phyloP scores from a whole-genome alignment of 2,329 filamentous ascomycete species.

The Endothia cerciana region DNA sequence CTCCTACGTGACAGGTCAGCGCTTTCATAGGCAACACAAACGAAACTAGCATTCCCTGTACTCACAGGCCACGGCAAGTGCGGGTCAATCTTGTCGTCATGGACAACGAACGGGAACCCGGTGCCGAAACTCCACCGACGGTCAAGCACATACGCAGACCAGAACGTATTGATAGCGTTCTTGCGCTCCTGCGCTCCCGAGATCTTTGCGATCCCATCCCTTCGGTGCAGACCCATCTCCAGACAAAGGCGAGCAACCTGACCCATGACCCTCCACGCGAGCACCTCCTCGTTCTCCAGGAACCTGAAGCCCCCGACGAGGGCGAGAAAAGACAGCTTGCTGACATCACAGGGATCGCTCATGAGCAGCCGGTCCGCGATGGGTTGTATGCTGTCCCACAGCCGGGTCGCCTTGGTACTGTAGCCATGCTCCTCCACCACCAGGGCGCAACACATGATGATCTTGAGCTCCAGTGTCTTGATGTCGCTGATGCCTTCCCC shows the following conservation, averaged over 20 bases:
- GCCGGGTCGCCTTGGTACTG: constrained; percentile 70
- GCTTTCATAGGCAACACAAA: not conserved
- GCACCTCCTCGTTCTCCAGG: constrained; percentile 80
- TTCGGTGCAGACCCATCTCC: constrained; percentile 81
- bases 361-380: constrained; percentile 69
- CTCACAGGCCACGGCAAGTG: constrained; percentile 77
- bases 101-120: constrained; percentile 81
- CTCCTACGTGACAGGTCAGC: constrained; percentile 43
- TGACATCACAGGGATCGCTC: constrained; percentile 53
- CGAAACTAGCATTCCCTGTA: constrained; percentile 22
- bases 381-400: constrained; percentile 78
- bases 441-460: constrained; percentile 79
- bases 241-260: constrained; percentile 79
- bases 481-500: constrained; percentile 50
- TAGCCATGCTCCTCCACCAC: constrained; percentile 79
- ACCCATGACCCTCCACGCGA: constrained; percentile 87
- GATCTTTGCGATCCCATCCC: constrained; percentile 73
- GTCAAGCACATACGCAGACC: constrained; percentile 85
- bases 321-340: constrained; percentile 54
- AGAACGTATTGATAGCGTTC: constrained; percentile 75
- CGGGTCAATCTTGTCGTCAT: constrained; percentile 84
- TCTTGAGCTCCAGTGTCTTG: constrained; percentile 73
- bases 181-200: constrained; percentile 69
- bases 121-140: constrained; percentile 89
- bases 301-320: constrained; percentile 73